Conservation (phyloP, 306 rosid genomes). For the Prunus campanulata region DNA sequence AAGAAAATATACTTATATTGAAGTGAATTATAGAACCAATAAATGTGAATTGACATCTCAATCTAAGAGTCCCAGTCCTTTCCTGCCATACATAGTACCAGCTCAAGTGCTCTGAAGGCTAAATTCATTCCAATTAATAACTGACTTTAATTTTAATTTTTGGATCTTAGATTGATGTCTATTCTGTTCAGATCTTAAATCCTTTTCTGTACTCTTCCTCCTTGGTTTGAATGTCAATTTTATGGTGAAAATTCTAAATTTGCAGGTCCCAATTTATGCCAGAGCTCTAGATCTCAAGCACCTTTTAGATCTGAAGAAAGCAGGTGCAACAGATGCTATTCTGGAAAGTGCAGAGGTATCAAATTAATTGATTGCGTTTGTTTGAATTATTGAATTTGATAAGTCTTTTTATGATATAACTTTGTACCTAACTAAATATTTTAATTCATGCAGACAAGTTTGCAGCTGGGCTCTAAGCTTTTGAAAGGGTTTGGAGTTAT, state of each 20-base stretch:
- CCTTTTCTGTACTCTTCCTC: conserved; percentile 5
- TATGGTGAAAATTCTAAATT: conserved; percentile 25
- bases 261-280: conserved; percentile 89
- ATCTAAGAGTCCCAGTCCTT: neutral
- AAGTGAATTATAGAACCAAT: neutral
- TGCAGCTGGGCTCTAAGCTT: conserved; percentile 95
- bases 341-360: conserved; percentile 89
- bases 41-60: neutral
- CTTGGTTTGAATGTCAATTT: conserved; percentile 22
- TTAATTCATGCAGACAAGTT: conserved; percentile 73
- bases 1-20: neutral
- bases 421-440: conserved; percentile 14
- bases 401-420: conserved; percentile 1
- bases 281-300: conserved; percentile 83
- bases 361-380: neutral
- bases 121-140: neutral
- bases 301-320: conserved; percentile 84
- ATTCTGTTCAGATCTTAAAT: neutral
- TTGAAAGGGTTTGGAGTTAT: conserved; percentile 90
- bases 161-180: neutral
- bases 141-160: neutral
- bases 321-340: conserved; percentile 93
- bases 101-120: neutral
- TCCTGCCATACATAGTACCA: neutral
- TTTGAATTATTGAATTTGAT: neutral